These are phyloP conservation scores for Hypoxylon sp. DNA, from an alignment of 2,329 filamentous ascomycete genomes.

Conservation along the genomic window DNA sequence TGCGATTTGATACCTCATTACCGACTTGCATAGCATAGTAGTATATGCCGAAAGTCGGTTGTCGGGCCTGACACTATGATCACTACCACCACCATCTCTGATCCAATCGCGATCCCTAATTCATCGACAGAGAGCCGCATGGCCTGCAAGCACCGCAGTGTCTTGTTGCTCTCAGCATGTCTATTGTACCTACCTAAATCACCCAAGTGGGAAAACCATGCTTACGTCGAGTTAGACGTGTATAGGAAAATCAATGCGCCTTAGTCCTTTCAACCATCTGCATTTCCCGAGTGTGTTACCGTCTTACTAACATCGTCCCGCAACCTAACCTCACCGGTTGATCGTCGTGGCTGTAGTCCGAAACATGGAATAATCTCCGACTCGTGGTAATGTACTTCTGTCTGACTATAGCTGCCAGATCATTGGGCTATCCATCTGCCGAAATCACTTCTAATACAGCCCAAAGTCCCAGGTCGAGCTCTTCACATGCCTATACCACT, in stretches of 20 bases:
- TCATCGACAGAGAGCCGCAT: conserved; percentile 28
- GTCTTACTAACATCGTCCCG: conserved; percentile 19
- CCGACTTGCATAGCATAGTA: conserved; percentile 6
- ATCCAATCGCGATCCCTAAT: conserved; percentile 18
- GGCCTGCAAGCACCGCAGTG: conserved; percentile 8
- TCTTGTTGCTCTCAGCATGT: conserved; percentile 8
- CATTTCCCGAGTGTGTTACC: conserved; percentile 34
- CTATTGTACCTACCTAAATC: conserved; percentile 14
- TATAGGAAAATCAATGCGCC: conserved; percentile 24
- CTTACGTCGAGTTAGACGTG: not conserved
- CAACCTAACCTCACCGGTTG: conserved; percentile 23
- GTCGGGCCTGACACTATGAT: conserved; percentile 15
- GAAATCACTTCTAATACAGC: conserved; percentile 33
- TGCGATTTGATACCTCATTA: conserved; percentile 9
- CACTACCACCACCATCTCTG: conserved; percentile 17
- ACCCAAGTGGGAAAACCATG: conserved; percentile 10
- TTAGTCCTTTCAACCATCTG: conserved; percentile 14
- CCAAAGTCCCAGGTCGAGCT: conserved; percentile 22
- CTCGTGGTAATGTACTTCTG: conserved; percentile 16
- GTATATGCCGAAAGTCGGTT: conserved; percentile 26
- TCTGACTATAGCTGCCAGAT: conserved; percentile 29
- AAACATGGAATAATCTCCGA: conserved; percentile 37
- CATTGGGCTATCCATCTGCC: conserved; percentile 42
- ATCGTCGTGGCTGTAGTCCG: conserved; percentile 33
- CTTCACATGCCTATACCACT: conserved; percentile 34